phyloP scores from a whole-genome alignment of 768 basidiomycete species.

The Tulasnella calospora region DNA sequence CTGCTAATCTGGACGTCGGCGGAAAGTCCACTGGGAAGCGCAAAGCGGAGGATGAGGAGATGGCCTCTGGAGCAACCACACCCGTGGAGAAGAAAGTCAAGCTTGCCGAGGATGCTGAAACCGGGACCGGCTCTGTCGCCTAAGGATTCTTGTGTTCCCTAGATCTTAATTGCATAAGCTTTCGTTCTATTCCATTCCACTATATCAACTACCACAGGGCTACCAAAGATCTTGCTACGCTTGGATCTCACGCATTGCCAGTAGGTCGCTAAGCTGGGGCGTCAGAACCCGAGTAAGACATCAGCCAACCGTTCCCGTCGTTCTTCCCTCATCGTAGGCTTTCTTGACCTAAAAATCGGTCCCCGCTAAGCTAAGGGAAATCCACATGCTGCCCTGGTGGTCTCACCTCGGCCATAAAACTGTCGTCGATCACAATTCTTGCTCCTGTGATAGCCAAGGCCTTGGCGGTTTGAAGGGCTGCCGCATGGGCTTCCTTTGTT shows the following conservation, averaged over 20 bases:
- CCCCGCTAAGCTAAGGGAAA: background rate
- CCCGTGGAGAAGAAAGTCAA: constrained; percentile 27
- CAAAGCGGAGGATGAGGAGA: constrained; percentile 59
- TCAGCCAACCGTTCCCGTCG: background rate
- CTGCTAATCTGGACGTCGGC: constrained; percentile 35
- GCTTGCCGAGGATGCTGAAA: constrained; percentile 14
- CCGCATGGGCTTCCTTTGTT: constrained; percentile 57
- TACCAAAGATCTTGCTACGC: too few relatives aligned
- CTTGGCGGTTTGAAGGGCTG: constrained; percentile 62
- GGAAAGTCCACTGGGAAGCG: constrained; percentile 47
- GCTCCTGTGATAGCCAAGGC: constrained; percentile 67
- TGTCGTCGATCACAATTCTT: constrained; percentile 62
- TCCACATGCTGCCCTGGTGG: too few relatives aligned
- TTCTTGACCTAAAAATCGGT: background rate
- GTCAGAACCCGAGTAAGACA: too few relatives aligned
- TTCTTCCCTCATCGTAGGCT: constrained; percentile 4
- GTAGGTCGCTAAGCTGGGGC: too few relatives aligned
- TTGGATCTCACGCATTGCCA: background rate
- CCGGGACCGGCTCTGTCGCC: background rate
- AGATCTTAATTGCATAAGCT: background rate
- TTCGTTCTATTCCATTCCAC: background rate
- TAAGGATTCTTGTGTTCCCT: background rate
- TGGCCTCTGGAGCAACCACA: constrained; percentile 5
- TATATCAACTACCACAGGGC: background rate
- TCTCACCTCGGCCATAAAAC: constrained; percentile 54